Base-by-base conservation (phyloP, 805 yeast species). In the Spathaspora arborariae region DNA sequence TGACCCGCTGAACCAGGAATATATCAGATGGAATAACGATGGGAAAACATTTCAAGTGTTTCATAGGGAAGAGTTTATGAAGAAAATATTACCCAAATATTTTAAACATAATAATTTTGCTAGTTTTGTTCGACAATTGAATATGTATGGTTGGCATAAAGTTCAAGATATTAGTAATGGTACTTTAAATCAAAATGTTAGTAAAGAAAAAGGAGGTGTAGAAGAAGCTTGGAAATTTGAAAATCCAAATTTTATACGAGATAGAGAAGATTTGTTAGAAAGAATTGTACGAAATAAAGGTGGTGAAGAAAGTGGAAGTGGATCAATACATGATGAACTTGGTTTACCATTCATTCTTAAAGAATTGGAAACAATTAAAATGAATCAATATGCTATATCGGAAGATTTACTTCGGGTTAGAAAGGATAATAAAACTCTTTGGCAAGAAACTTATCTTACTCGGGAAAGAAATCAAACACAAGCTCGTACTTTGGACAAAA, bases 91-190 rank as follows among this genome's bases (percentile, higher is more conserved):
- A 51, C 99, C 98, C 13, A 80, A 83, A 44, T 96, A 92, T 66
- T 94, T 94, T 73, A 92, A 91, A 59, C 99, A 94, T 67, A 81
- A 89, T 48, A 94, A 94, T 68, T 94, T 92, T 68, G 92, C 98
- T 33, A 81, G 91, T 56, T 92, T 92, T 70, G 98, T 92, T 18
- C 79, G 99, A 51, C 99, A 92, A 63, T 75, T 92, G 58, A 92
- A 92, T 67, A 92, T 94, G 99, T 94, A 94, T 63, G 99, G 99
- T 9, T 94, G 97, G 97, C 98, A 91, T 70, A 94, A 94, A 67
- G 94, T 94, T 3, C 99, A 94, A 66, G 98, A 94, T 65, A 81
- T 91, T 19, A 86, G 70, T 47, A 78, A 85, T 20, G 97, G 95
- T 2, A 78, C 91, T 4, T 67, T 82, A 49, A 50, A 45, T 20